Percentiles rank a stretch among this genome's conserved stretches.
phyloP scores from a whole-genome alignment of 2,329 filamentous ascomycete species.

The Colletotrichum kahawae region DNA sequence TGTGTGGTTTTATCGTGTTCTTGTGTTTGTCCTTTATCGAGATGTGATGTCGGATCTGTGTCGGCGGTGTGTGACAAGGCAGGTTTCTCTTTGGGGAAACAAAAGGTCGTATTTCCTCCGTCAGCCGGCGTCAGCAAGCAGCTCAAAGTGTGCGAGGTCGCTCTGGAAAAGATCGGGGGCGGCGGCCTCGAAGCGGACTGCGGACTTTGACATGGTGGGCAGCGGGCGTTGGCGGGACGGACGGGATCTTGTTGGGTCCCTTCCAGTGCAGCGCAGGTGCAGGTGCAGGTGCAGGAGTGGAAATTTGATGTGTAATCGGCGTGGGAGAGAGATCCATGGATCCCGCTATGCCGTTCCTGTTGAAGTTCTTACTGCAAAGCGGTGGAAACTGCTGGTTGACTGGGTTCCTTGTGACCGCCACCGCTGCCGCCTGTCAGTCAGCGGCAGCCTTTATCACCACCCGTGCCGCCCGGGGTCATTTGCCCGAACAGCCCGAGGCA shows the following conservation, averaged over 20 bases:
- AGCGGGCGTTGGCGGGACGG: not conserved
- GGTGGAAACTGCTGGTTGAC: not conserved
- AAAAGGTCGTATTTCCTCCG: not conserved
- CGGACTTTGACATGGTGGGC: not conserved
- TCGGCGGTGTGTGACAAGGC: not conserved
- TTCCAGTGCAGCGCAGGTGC: not conserved
- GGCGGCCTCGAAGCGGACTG: not conserved
- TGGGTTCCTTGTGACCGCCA: not conserved
- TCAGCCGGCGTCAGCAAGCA: slow-evolving; percentile 2
- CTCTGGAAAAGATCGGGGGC: not conserved
- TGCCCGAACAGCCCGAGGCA: not conserved
- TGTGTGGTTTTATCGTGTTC: not conserved
- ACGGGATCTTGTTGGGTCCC: not conserved
- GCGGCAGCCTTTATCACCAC: not conserved
- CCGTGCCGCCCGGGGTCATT: not conserved
- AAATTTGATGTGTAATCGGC: slow-evolving; percentile 13
- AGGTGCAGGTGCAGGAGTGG: not conserved
- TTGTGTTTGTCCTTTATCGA: not conserved
- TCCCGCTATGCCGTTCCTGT: not conserved
- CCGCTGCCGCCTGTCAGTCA: not conserved
- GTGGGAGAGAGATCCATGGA: not conserved
- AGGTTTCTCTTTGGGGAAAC: not conserved
- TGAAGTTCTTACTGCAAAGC: too few species aligned
- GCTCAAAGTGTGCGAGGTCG: not conserved
- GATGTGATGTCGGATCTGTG: not conserved